Percentiles rank a stretch among this genome's conserved stretches.
phyloP scores from a whole-genome alignment of 2,329 filamentous ascomycete species.

The Plenodomus tracheiphilus region DNA sequence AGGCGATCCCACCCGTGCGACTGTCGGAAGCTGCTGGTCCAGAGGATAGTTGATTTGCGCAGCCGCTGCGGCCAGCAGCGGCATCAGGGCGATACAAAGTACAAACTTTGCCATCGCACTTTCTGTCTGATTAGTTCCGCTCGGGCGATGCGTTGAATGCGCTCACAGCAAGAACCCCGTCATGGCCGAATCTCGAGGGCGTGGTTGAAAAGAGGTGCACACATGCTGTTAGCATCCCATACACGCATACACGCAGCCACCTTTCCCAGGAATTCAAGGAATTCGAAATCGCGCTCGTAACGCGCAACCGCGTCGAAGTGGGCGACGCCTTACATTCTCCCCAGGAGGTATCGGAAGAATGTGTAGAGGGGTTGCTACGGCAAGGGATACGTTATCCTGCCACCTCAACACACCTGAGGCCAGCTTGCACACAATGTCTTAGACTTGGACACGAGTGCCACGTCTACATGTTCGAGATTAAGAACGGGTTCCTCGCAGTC shows the following conservation, averaged over 20 bases:
- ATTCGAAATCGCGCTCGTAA: conserved; percentile 32
- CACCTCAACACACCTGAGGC: neutral
- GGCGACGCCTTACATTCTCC: conserved; percentile 26
- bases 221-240: conserved; percentile 24
- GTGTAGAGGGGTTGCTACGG: conserved; percentile 26
- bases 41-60: conserved; percentile 66
- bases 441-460: neutral
- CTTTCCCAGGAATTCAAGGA: conserved; percentile 33
- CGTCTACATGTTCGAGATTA: neutral
- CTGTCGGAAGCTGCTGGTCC: conserved; percentile 81
- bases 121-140: conserved; percentile 6
- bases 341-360: conserved; percentile 30
- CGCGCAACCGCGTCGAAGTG: conserved; percentile 25
- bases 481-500: neutral
- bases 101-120: conserved; percentile 24
- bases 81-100: conserved; percentile 18
- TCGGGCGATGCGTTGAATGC: neutral
- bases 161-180: conserved; percentile 21
- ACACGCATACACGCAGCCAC: conserved; percentile 30
- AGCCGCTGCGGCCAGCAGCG: conserved; percentile 23
- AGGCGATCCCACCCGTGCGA: conserved; percentile 68
- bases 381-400: conserved; percentile 34
- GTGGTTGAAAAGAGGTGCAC: conserved; percentile 16
- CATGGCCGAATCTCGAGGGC: conserved; percentile 16
- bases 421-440: neutral